A percentile compares a stretch with the other conserved stretches of the same genome.
Conservation (phyloP, 2,329 filamentous ascomycete species). For the Penicillium sp. region DNA sequence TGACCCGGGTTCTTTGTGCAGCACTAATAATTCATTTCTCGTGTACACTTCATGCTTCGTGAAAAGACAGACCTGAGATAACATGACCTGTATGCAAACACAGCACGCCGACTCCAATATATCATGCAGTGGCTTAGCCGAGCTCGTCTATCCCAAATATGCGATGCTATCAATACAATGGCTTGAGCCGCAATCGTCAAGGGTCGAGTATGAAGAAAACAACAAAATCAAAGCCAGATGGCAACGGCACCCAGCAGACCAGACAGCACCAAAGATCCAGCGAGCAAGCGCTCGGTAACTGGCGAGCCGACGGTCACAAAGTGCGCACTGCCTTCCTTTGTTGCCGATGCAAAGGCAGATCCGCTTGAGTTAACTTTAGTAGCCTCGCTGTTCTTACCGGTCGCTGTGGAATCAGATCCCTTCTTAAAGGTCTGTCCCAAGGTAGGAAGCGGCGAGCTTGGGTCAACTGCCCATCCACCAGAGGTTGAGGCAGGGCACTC, state of each 20-base stretch:
- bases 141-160: slow-evolving; percentile 15
- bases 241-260: slow-evolving; percentile 21
- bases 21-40: slow-evolving; percentile 7
- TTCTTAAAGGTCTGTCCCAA: slow-evolving; percentile 54
- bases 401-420: slow-evolving; percentile 11
- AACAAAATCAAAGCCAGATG: slow-evolving; percentile 22
- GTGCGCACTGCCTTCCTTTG: slow-evolving; percentile 1
- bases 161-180: slow-evolving; percentile 21
- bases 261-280: slow-evolving; percentile 21
- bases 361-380: slow-evolving; percentile 7
- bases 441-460: slow-evolving; percentile 66
- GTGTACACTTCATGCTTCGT: slow-evolving; percentile 6
- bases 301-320: slow-evolving; percentile 12
- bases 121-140: not conserved
- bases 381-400: slow-evolving; percentile 9
- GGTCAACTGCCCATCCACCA: slow-evolving; percentile 70
- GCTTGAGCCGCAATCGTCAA: not conserved
- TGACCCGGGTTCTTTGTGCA: not conserved
- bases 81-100: slow-evolving; percentile 8
- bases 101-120: not conserved
- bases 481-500: slow-evolving; percentile 68
- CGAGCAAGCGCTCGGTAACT: slow-evolving; percentile 17
- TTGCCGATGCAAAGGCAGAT: slow-evolving; percentile 1
- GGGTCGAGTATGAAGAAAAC: not conserved
- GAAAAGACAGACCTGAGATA: slow-evolving; percentile 9